phyloP scores from a whole-genome alignment of 805 yeast genomes.

The Metschnikowia kofuensis region DNA sequence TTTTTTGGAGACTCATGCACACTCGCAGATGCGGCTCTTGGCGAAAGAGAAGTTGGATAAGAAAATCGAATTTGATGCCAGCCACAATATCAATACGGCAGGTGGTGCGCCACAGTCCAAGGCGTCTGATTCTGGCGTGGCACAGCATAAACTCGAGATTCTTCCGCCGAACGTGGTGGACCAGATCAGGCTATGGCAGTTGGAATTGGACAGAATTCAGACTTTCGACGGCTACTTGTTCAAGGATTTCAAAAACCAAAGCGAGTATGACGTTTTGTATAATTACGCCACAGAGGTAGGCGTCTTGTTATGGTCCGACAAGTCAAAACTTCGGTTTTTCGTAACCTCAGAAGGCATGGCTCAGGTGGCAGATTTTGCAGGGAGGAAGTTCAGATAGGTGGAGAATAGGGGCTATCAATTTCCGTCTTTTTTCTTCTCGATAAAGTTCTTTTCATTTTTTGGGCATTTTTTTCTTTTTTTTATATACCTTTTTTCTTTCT shows the following conservation, averaged over 20 bases:
- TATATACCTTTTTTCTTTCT: too few species aligned
- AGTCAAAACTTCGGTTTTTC: constrained; percentile 66
- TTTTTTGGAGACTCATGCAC: too few species aligned
- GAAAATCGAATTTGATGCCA: too few species aligned
- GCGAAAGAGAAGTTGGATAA: too few species aligned
- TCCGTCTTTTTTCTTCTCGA: not conserved
- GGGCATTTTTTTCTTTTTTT: too few species aligned
- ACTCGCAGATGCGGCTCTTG: too few species aligned
- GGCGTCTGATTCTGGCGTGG: constrained; percentile 32
- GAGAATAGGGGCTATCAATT: not conserved
- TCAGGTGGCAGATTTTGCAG: constrained; percentile 90
- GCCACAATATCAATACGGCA: too few species aligned
- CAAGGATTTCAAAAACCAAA: constrained; percentile 74
- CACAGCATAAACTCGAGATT: constrained; percentile 55
- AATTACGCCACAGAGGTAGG: constrained; percentile 90
- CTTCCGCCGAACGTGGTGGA: constrained; percentile 96
- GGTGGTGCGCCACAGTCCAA: too few species aligned
- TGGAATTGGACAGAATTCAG: constrained; percentile 89
- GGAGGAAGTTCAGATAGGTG: constrained; percentile 42
- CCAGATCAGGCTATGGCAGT: constrained; percentile 93
- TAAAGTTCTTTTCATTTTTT: not conserved
- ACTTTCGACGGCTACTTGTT: constrained; percentile 84
- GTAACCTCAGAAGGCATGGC: constrained; percentile 83
- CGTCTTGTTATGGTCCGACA: constrained; percentile 84
- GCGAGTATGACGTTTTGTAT: constrained; percentile 70